phyloP scores from a whole-genome alignment of 2,329 filamentous ascomycete genomes.

The Amylocarpus encephaloides region DNA sequence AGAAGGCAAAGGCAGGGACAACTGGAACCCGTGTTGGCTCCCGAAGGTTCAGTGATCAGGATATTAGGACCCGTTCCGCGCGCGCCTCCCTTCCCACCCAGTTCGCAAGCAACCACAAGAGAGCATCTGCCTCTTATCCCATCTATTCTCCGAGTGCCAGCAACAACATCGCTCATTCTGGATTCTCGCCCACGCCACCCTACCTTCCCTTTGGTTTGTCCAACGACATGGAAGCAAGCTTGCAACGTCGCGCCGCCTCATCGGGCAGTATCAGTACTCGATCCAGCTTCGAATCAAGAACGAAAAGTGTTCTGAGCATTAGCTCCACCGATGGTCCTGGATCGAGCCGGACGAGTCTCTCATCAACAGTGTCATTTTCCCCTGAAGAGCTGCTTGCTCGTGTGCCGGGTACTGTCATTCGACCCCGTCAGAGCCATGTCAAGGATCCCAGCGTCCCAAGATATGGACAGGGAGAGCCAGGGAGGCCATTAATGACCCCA shows the following conservation, averaged over 20 bases:
- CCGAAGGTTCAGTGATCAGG: slow-evolving; percentile 18
- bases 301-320: slow-evolving; percentile 26
- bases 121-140: slow-evolving; percentile 16
- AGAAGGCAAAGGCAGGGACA: slow-evolving; percentile 2
- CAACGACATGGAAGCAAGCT: slow-evolving; percentile 19
- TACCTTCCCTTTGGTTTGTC: slow-evolving; percentile 10
- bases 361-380: slow-evolving; percentile 14
- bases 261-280: slow-evolving; percentile 11
- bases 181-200: slow-evolving; percentile 6
- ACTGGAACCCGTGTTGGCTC: background rate
- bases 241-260: slow-evolving; percentile 14
- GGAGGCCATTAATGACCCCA: slow-evolving; percentile 14
- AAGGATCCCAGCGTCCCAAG: slow-evolving; percentile 10
- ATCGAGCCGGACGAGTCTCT: slow-evolving; percentile 20
- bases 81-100: slow-evolving; percentile 12
- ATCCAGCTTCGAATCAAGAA: slow-evolving; percentile 24
- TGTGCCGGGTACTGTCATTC: slow-evolving; percentile 4
- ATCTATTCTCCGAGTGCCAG: slow-evolving; percentile 14
- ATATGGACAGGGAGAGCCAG: slow-evolving; percentile 11
- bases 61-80: slow-evolving; percentile 18
- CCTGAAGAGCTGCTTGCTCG: slow-evolving; percentile 3
- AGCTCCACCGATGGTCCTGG: slow-evolving; percentile 20
- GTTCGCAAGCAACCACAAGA: slow-evolving; percentile 14
- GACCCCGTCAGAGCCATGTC: slow-evolving; percentile 13
- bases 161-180: background rate